phyloP scores from a whole-genome alignment of 768 basidiomycete species.

The Panaeolus papilionaceus region DNA sequence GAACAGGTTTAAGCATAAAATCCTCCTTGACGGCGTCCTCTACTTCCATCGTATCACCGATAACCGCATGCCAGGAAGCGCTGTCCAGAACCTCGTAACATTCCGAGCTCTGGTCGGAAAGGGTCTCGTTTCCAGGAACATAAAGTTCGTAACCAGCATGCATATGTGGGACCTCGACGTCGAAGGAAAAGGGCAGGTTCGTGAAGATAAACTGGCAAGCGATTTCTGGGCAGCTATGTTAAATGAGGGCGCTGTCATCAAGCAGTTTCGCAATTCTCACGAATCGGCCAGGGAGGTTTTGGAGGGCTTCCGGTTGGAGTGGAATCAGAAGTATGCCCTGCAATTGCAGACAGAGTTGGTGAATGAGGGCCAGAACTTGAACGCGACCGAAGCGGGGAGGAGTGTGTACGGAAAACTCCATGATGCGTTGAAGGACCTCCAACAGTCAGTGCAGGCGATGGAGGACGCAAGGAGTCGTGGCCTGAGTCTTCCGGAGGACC shows the following conservation, averaged over 20 bases:
- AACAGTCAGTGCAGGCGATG: background rate
- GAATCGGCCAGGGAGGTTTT: slow-evolving; percentile 15
- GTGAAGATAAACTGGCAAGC: slow-evolving; percentile 19
- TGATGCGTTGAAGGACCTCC: background rate
- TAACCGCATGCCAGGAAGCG: slow-evolving; percentile 14
- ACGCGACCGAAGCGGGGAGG: slow-evolving; percentile 10
- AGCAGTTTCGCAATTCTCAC: slow-evolving; percentile 16
- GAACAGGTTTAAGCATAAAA: too few relatives aligned
- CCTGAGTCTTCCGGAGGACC: too few relatives aligned
- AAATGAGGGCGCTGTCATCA: slow-evolving; percentile 16
- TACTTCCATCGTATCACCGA: slow-evolving; percentile 16
- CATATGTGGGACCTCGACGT: slow-evolving; percentile 19
- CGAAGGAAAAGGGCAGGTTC: slow-evolving; percentile 5
- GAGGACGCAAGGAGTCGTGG: too few relatives aligned
- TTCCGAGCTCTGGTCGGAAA: slow-evolving; percentile 21
- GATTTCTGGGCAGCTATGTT: slow-evolving; percentile 21
- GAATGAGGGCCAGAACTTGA: background rate
- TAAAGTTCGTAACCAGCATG: slow-evolving; percentile 25
- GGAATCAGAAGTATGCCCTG: background rate
- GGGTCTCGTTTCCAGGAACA: slow-evolving; percentile 15
- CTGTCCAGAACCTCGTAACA: slow-evolving; percentile 14
- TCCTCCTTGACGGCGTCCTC: too few relatives aligned
- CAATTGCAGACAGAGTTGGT: slow-evolving; percentile 16
- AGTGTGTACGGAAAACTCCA: slow-evolving; percentile 13
- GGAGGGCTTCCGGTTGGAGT: slow-evolving; percentile 1